Evolutionary conservation across 805 yeast species (phyloP), one percentile per base, ranked within the genome.

Genomic region (Debaryomyces castellii): DNA sequence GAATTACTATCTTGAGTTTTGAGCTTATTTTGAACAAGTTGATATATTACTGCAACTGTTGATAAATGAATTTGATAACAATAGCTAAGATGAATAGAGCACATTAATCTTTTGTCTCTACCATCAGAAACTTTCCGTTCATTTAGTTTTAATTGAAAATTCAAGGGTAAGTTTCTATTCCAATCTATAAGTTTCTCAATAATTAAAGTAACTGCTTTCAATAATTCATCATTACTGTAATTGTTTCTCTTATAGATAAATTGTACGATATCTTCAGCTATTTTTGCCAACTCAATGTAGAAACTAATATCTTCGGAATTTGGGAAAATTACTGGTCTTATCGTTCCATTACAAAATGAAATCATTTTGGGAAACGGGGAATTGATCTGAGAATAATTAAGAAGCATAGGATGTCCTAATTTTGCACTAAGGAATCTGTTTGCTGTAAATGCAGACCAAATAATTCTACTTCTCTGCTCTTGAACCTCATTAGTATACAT

Each of bases 371-470:
- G 41, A 11, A 18, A 38, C 11, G 23, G 20, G 7, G 17, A n/a
- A 17, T 20, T 38, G 18, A 38, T 38, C 27, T 38, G 25, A 24
- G 28, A 21, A 11, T 20, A 9, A 4, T 38, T 23, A 17, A 21
- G 16, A 18, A 24, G 25, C 12, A 24, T 38, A 14, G 41, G 41
- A 18, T 38, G 41, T 6, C 41, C 41, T 18, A 38, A 38, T 24
- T 38, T 38, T 14, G 41, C 41, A 38, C 28, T 17, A 17, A 38
- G 30, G 22, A 38, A 38, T 24, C 41, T 9, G 21, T 38, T 38
- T 17, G 41, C 22, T 17, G 41, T 38, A 38, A 21, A 38, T 5
- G 41, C 45, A 36, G 41, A 20, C 45, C 45, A 43, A 20, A 43
- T 25, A 22, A 43, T 36, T 35, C 36, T 16, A 11, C 32, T 43